Conservation (phyloP, 352 stramenopile species). For the Phytophthora macrochlamydospora region DNA sequence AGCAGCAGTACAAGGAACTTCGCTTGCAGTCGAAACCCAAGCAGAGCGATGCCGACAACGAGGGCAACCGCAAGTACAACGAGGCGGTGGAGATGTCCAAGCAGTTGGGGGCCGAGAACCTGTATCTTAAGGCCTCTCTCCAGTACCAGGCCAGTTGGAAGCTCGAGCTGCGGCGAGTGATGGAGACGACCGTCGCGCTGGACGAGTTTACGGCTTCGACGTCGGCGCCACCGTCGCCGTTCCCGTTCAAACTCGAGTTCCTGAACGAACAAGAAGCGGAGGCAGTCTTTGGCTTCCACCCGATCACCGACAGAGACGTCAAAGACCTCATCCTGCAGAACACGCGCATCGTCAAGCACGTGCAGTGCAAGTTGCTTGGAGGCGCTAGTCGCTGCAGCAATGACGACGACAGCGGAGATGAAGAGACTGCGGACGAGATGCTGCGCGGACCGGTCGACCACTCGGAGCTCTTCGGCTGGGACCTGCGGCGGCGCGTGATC, state of each 20-base stretch:
- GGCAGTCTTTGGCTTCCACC: constrained; percentile 49
- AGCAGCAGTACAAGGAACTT: constrained; percentile 47
- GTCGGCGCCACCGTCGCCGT: constrained; percentile 18
- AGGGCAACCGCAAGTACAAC: constrained; percentile 18
- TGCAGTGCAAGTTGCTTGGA: constrained; percentile 36
- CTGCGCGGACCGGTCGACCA: constrained; percentile 13
- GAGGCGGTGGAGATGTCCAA: constrained; percentile 40
- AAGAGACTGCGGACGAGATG: constrained; percentile 7
- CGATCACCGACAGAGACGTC: constrained; percentile 32
- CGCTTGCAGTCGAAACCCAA: constrained; percentile 31
- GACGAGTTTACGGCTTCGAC: constrained; percentile 27
- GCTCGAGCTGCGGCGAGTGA: constrained; percentile 48
- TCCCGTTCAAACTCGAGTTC: constrained; percentile 29
- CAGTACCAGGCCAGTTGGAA: constrained; percentile 56
- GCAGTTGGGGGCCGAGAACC: constrained; percentile 57
- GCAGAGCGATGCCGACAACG: neutral
- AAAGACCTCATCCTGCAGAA: constrained; percentile 55
- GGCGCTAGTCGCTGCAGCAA: neutral
- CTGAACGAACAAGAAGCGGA: constrained; percentile 39
- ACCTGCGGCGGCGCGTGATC: constrained; percentile 40
- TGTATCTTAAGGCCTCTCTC: constrained; percentile 51
- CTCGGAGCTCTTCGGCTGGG: constrained; percentile 55
- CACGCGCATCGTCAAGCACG: constrained; percentile 25
- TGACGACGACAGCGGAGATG: constrained; percentile 8
- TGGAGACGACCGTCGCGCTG: constrained; percentile 47